A percentile compares a stretch with the other conserved stretches of the same genome.
phyloP scores from a whole-genome alignment of 2,329 filamentous ascomycete species.

The Hirsutella minnesotensis region DNA sequence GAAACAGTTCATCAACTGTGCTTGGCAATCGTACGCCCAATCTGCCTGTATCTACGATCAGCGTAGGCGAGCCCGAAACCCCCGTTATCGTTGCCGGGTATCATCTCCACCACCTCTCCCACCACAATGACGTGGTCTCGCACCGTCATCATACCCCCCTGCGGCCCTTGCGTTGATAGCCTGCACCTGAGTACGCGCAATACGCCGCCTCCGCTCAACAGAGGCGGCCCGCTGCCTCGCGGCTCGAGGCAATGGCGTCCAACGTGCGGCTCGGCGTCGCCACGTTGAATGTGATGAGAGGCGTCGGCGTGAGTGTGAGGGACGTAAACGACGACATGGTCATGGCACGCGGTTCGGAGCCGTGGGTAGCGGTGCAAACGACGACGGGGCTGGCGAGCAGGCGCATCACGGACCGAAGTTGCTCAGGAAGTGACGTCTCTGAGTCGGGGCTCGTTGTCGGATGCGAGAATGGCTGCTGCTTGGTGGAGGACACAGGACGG shows the following conservation, averaged over 20 bases:
- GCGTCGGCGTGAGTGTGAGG: slow-evolving; percentile 36
- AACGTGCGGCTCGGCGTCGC: slow-evolving; percentile 43
- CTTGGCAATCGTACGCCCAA: slow-evolving; percentile 17
- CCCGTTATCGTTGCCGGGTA: slow-evolving; percentile 18
- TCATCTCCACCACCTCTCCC: slow-evolving; percentile 36
- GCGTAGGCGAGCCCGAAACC: slow-evolving; percentile 36
- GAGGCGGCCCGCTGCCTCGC: slow-evolving; percentile 22
- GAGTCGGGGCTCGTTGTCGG: slow-evolving; percentile 23
- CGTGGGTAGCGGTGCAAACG: slow-evolving; percentile 37
- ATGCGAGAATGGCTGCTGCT: slow-evolving; percentile 2
- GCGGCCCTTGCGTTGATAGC: slow-evolving; percentile 26
- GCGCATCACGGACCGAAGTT: slow-evolving; percentile 41
- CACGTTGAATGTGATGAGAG: slow-evolving; percentile 46
- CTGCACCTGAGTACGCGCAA: slow-evolving; percentile 33
- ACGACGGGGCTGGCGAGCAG: slow-evolving; percentile 42
- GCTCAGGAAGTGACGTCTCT: slow-evolving; percentile 25
- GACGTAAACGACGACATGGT: slow-evolving; percentile 51
- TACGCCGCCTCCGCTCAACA: slow-evolving; percentile 40
- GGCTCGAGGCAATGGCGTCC: slow-evolving; percentile 31
- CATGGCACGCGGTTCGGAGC: slow-evolving; percentile 32
- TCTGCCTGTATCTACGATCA: slow-evolving; percentile 33
- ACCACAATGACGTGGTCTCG: slow-evolving; percentile 41
- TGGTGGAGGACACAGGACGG: neutral
- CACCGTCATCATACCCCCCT: slow-evolving; percentile 31
- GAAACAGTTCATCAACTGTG: neutral